Evolutionary conservation across 2,329 filamentous ascomycete genomes (phyloP).

Genomic region (Arthrobotrys entomopaga): DNA sequence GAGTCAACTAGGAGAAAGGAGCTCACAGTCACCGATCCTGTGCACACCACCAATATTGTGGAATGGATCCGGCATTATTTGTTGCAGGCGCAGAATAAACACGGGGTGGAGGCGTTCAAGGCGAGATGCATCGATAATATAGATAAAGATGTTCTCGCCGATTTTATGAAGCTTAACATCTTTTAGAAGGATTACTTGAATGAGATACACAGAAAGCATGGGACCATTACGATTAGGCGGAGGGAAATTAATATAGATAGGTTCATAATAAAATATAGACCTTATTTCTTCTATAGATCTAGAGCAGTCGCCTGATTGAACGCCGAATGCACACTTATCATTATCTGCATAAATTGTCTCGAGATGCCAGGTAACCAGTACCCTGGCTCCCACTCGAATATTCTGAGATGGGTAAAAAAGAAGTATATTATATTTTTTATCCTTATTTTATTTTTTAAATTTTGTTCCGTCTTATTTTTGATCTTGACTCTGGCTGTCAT

Average conservation of each 20-base stretch:
- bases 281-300: background rate
- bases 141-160: conserved; percentile 75
- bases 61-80: conserved; percentile 73
- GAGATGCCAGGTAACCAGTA: too few relatives aligned
- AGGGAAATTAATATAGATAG: background rate
- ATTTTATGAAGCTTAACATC: conserved; percentile 66
- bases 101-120: conserved; percentile 74
- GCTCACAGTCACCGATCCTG: conserved; percentile 70
- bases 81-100: conserved; percentile 68
- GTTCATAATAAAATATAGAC: background rate
- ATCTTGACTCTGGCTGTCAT: conserved; percentile 30
- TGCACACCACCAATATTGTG: conserved; percentile 74
- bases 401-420: background rate
- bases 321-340: too few relatives aligned
- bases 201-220: too few relatives aligned
- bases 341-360: too few relatives aligned
- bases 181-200: conserved; percentile 16
- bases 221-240: background rate
- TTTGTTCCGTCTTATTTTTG: background rate
- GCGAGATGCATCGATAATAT: conserved; percentile 78
- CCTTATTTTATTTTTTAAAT: background rate
- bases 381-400: too few relatives aligned
- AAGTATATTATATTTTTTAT: background rate
- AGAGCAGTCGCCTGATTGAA: background rate
- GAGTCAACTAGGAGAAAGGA: conserved; percentile 56